These are phyloP conservation scores for Populus trichocarpa DNA, from an alignment of 441 rosid genomes.

Conservation along the genomic window DNA sequence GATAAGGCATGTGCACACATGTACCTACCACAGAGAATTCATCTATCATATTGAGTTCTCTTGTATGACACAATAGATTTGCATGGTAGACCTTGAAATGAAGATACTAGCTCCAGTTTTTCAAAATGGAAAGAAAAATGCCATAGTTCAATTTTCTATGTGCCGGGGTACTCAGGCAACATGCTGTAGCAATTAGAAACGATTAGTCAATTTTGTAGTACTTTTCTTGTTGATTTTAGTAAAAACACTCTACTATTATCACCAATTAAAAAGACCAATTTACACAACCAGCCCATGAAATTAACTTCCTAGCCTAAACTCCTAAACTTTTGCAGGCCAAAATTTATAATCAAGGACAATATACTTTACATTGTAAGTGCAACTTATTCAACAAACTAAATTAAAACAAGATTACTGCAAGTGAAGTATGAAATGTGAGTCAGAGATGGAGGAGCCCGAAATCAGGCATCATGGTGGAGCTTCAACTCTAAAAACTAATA, in stretches of 20 bases:
- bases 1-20: slow-evolving; percentile 98
- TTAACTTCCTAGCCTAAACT: background rate
- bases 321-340: background rate
- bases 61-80: background rate
- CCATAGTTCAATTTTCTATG: background rate
- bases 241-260: background rate
- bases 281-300: background rate
- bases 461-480: background rate
- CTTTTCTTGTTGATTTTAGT: background rate
- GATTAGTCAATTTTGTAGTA: background rate
- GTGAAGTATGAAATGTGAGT: background rate
- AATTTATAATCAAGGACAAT: background rate
- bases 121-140: background rate
- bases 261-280: background rate
- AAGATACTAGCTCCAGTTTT: background rate
- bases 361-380: background rate
- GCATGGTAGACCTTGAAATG: background rate
- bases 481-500: background rate
- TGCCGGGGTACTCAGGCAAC: background rate
- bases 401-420: background rate
- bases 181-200: background rate
- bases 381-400: background rate
- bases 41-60: background rate
- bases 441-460: background rate
- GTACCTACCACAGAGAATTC: slow-evolving; percentile 53